phyloP scores from a whole-genome alignment of 192 early-diverging fungal species.

The Mortierella alpina region DNA sequence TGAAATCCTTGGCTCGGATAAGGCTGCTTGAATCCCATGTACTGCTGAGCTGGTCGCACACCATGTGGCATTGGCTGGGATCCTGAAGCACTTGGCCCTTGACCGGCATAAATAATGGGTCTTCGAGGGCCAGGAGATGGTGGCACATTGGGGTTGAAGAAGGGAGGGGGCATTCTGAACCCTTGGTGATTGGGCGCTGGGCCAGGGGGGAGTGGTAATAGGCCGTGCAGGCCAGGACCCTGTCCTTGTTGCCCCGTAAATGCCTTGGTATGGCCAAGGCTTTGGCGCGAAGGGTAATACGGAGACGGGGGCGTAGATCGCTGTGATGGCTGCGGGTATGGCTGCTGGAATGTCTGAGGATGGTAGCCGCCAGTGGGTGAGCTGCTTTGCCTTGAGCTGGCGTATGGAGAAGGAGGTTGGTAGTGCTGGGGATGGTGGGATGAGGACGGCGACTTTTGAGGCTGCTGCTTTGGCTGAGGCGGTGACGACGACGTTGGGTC shows the following conservation, averaged over 20 bases:
- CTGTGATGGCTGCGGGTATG: conserved; percentile 14
- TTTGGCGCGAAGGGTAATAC: conserved; percentile 23
- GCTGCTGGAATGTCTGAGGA: conserved; percentile 5
- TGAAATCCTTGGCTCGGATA: conserved; percentile 17
- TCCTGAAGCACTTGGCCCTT: conserved; percentile 2
- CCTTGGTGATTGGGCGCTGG: conserved; percentile 9
- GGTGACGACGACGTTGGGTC: too few relatives aligned
- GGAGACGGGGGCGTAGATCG: conserved; percentile 16
- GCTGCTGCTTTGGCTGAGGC: conserved; percentile 7
- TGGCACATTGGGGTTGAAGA: neutral
- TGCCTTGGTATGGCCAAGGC: conserved; percentile 10
- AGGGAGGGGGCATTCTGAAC: conserved; percentile 6
- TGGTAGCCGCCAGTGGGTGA: conserved; percentile 3
- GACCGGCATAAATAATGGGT: conserved; percentile 4
- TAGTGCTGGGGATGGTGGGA: neutral
- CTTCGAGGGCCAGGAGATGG: conserved; percentile 21
- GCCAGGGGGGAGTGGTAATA: conserved; percentile 2
- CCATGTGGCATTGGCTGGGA: conserved; percentile 12
- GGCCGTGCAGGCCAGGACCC: conserved; percentile 18
- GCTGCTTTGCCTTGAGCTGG: conserved; percentile 2
- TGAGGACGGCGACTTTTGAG: neutral
- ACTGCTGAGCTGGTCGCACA: conserved; percentile 6
- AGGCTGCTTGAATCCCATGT: conserved; percentile 16
- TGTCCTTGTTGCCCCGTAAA: conserved; percentile 28
- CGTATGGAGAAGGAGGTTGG: neutral